Percentiles rank a stretch among this genome's conserved stretches.
Conservation (phyloP, 2,329 filamentous ascomycete species). For the Claviceps fusiformis region DNA sequence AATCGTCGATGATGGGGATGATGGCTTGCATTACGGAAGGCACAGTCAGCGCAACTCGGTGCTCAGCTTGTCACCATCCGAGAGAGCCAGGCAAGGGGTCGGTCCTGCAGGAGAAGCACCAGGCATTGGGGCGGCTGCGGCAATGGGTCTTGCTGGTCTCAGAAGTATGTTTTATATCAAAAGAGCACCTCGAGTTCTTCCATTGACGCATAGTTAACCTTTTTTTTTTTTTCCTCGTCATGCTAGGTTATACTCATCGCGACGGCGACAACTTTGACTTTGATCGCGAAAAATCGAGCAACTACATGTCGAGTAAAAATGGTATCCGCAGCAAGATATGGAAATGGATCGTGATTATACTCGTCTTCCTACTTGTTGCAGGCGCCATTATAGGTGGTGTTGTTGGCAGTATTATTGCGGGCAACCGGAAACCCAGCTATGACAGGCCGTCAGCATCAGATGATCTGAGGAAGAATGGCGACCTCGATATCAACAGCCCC, state of each 20-base stretch:
- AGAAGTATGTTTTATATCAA: constrained; percentile 9
- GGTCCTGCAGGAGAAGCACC: constrained; percentile 29
- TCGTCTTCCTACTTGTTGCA: constrained; percentile 51
- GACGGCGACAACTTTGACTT: constrained; percentile 3
- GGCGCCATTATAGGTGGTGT: constrained; percentile 62
- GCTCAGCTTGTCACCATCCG: constrained; percentile 39
- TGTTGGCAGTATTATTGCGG: constrained; percentile 57
- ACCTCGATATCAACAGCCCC: constrained; percentile 57
- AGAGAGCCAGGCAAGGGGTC: constrained; percentile 14
- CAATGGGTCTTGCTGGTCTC: constrained; percentile 14
- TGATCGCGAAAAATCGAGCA: constrained; percentile 9
- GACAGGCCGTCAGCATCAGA: constrained; percentile 35
- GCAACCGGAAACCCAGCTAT: constrained; percentile 26
- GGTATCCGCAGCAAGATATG: constrained; percentile 48
- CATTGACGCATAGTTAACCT: neutral
- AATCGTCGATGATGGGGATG: constrained; percentile 79
- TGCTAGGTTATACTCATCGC: neutral
- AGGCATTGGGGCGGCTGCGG: constrained; percentile 25
- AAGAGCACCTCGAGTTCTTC: neutral
- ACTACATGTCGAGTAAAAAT: constrained; percentile 23
- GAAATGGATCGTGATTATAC: constrained; percentile 53
- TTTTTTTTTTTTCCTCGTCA: too few relatives aligned
- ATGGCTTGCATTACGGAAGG: constrained; percentile 51
- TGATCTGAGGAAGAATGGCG: constrained; percentile 51
- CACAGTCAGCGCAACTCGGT: constrained; percentile 39